These are phyloP conservation scores for Aspergillus tanneri DNA, from an alignment of 2,329 filamentous ascomycete species.

Conservation along the genomic window DNA sequence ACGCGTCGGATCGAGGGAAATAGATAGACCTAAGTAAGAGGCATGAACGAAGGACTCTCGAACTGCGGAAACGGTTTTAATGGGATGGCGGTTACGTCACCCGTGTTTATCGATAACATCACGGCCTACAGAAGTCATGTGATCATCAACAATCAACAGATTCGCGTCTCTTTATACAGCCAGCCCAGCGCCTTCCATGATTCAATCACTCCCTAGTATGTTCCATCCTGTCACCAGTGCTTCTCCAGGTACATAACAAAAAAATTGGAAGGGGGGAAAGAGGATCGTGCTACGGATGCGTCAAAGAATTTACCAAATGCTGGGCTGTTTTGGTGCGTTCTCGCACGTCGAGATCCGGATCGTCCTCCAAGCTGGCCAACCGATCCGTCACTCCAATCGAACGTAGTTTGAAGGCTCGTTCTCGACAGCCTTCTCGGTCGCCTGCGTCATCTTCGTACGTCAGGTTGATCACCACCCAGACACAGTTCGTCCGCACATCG, in stretches of 20 bases:
- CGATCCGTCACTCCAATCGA: slow-evolving; percentile 69
- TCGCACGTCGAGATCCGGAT: slow-evolving; percentile 75
- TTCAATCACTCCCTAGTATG: background rate
- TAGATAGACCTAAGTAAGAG: background rate
- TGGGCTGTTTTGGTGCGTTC: slow-evolving; percentile 80
- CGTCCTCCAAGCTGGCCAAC: slow-evolving; percentile 62
- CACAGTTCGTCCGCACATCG: slow-evolving; percentile 73
- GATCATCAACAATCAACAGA: background rate
- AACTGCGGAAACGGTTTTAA: background rate
- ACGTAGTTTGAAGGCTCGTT: slow-evolving; percentile 67
- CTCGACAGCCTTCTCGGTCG: slow-evolving; percentile 64
- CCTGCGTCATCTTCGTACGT: slow-evolving; percentile 74
- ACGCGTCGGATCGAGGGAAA: background rate
- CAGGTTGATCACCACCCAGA: slow-evolving; percentile 82
- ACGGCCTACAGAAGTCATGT: background rate
- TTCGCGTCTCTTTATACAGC: slow-evolving; percentile 5
- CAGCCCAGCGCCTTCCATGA: slow-evolving; percentile 2
- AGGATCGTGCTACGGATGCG: slow-evolving; percentile 17
- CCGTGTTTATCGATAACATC: slow-evolving; percentile 18
- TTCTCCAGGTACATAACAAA: background rate
- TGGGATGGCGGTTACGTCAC: slow-evolving; percentile 7
- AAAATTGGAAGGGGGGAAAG: background rate
- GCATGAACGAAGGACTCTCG: background rate
- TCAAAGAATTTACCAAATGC: slow-evolving; percentile 60
- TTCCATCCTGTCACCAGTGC: background rate